phyloP scores from a whole-genome alignment of 148 eudicot genomes.

The Polygonum aviculare region DNA sequence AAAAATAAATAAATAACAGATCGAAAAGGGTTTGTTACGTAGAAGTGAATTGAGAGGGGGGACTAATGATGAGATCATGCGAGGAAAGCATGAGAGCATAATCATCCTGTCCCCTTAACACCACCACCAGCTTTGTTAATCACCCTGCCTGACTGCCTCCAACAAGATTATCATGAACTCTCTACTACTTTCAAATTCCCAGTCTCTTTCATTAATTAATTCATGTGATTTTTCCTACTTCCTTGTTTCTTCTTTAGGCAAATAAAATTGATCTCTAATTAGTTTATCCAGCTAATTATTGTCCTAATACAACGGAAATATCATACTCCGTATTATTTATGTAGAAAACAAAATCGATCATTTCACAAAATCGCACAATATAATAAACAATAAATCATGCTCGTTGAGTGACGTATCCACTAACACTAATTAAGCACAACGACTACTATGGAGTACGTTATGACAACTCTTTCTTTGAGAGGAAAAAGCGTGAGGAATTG shows the following conservation, averaged over 20 bases:
- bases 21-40: not conserved
- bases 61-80: slow-evolving; percentile 4
- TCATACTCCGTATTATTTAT: no score
- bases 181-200: not conserved
- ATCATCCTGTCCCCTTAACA: not conserved
- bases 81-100: slow-evolving; percentile 4
- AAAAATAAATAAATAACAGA: not conserved
- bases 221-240: not conserved
- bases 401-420: not conserved
- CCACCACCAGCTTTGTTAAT: not conserved
- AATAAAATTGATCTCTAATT: not conserved
- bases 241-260: not conserved
- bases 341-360: not conserved
- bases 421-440: not conserved
- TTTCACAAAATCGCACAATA: not conserved
- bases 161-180: not conserved
- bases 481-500: no score
- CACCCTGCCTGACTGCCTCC: not conserved
- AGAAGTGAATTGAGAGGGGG: not conserved
- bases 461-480: no score
- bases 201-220: not conserved
- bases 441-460: no score
- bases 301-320: no score
- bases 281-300: not conserved
- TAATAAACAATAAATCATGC: not conserved